Evolutionary conservation across 129 eudicot genomes (phyloP).

Genomic region (Helianthus annuus): HanXRQr2.0-SUNRISE NC_035434.2:38561933-38562432

Average conservation of each 20-base stretch:
- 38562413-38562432: too few species aligned
- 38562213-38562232: slow-evolving; percentile 3
- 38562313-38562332: too few species aligned
- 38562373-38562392: too few species aligned
- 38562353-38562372: too few species aligned
- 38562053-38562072: slow-evolving; percentile 81
- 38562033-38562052: slow-evolving; percentile 89
- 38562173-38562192: slow-evolving; percentile 18
- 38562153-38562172: slow-evolving; percentile 76
- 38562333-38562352: too few species aligned
- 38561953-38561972: slow-evolving; percentile 37
- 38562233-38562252: too few species aligned
- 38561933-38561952: slow-evolving; percentile 58
- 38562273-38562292: too few species aligned
- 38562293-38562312: too few species aligned
- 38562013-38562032: slow-evolving; percentile 15
- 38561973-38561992: neutral
- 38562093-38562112: slow-evolving; percentile 90
- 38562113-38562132: slow-evolving; percentile 95
- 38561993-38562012: neutral
- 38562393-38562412: too few species aligned
- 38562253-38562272: too few species aligned
- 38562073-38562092: slow-evolving; percentile 72
- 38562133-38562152: slow-evolving; percentile 80
- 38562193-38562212: slow-evolving; percentile 3